Evolutionary conservation across 495 filamentous ascomycete species (phyloP), one percentile per base, ranked within the genome.

Genomic region (Podospora comata): DNA sequence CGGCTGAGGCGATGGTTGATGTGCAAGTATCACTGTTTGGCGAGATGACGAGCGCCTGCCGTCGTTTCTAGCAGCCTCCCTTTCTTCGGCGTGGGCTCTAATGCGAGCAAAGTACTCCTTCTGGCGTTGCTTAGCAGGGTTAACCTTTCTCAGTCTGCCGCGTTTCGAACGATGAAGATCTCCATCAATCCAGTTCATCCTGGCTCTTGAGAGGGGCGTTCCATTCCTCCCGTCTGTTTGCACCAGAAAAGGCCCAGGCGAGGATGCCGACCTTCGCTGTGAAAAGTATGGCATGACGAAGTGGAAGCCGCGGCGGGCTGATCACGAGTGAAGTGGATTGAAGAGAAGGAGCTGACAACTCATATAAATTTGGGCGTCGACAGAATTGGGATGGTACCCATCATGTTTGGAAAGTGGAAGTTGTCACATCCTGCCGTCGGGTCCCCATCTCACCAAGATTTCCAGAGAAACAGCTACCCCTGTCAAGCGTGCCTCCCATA

Each of bases 171-270:
- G 79, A 26, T 80, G 71, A n/a, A 82, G 73, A 11, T 72, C 79
- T 44, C 78, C 78, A 68, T 81, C 81, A 20, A 79, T 82, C 80
- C 80, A 83, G 68, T 83, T 83, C 81, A 83, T 83, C 34, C 18
- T 67, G 62, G 26, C 7, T 60, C 16, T 16, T 28, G 39, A 32
- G 18, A 61, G 23, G 56, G 64, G 58, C 53, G 55, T 27, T 20
- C 56, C 56, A 20, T 58, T 48, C 13, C 15, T 48, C 39, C 6
- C 7, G 39, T 48, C 13, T 16, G 39, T 16, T 48, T 48, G 39
- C 39, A 18, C 39, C 15, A 48, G 39, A 5, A 16, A 48, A 13
- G 39, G 39, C 7, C 39, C 39, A 1, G 39, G 39, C 39, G 39
- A 48, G 15, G 39, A 48, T 11, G 39, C 39, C 2, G 15, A 48